phyloP scores from a whole-genome alignment of 306 rosid genomes.

The Malus fusca region DNA sequence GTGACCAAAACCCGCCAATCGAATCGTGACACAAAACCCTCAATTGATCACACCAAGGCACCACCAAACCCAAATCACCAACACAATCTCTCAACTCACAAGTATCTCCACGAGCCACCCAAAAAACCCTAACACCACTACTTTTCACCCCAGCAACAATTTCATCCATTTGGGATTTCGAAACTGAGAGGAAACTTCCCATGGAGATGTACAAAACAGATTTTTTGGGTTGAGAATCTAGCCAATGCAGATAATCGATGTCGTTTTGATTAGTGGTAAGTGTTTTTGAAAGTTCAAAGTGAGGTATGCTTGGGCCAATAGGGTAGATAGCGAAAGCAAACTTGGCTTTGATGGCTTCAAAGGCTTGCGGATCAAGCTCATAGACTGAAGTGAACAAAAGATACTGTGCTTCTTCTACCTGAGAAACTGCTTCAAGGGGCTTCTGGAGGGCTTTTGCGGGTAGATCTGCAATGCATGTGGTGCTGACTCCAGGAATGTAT shows the following conservation, averaged over 20 bases:
- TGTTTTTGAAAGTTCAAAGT: too few species aligned
- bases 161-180: slow-evolving; percentile 33
- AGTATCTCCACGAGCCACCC: slow-evolving; percentile 24
- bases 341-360: slow-evolving; percentile 21
- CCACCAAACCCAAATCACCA: slow-evolving; percentile 24
- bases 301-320: slow-evolving; percentile 19
- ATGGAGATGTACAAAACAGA: slow-evolving; percentile 40
- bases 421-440: background rate
- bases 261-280: too few species aligned
- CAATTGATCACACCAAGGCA: slow-evolving; percentile 50
- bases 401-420: slow-evolving; percentile 25
- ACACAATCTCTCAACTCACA: slow-evolving; percentile 11
- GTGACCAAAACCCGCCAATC: slow-evolving; percentile 47
- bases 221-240: slow-evolving; percentile 25
- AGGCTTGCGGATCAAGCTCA: slow-evolving; percentile 35
- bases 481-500: slow-evolving; percentile 41
- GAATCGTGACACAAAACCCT: slow-evolving; percentile 31
- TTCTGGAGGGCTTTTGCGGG: slow-evolving; percentile 3
- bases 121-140: slow-evolving; percentile 21
- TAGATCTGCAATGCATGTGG: slow-evolving; percentile 29
- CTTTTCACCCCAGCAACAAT: slow-evolving; percentile 16
- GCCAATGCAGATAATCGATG: slow-evolving; percentile 28
- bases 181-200: slow-evolving; percentile 34
- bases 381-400: slow-evolving; percentile 30
- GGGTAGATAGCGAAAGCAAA: slow-evolving; percentile 24